phyloP scores from a whole-genome alignment of 2,329 filamentous ascomycete genomes.

The Colletotrichum theobromicola region DNA sequence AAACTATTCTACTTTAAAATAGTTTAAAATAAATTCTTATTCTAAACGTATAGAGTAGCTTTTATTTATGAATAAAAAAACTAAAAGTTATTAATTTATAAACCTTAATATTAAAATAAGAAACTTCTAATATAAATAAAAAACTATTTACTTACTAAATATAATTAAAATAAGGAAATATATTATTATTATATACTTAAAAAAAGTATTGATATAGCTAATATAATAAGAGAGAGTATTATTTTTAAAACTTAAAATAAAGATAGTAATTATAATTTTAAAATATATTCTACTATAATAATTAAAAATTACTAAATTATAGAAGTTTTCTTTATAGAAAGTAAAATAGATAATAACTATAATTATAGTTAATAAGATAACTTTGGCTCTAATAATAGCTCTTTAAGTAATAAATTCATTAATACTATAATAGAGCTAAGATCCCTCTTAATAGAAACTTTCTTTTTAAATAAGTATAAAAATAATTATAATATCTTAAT shows the following conservation, averaged over 20 bases:
- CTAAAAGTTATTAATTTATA: too few relatives aligned
- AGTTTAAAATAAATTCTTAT: too few relatives aligned
- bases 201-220: too few relatives aligned
- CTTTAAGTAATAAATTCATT: neutral
- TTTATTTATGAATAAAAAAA: too few relatives aligned
- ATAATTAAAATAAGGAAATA: neutral
- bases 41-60: too few relatives aligned
- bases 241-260: too few relatives aligned
- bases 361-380: neutral
- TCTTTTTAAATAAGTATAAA: neutral
- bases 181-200: neutral
- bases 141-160: neutral
- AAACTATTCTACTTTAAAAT: too few relatives aligned
- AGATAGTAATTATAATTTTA: too few relatives aligned
- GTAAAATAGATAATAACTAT: too few relatives aligned
- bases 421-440: neutral
- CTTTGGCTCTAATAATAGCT: neutral
- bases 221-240: neutral
- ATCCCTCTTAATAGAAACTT: accelerated
- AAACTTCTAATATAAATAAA: neutral
- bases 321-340: too few relatives aligned
- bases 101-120: neutral
- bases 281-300: too few relatives aligned
- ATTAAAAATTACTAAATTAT: too few relatives aligned
- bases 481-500: neutral